Evolutionary conservation across 495 filamentous ascomycete genomes (phyloP), one percentile per base, ranked within the genome.

Genomic region (Amphirosellinia nigrospora): DNA sequence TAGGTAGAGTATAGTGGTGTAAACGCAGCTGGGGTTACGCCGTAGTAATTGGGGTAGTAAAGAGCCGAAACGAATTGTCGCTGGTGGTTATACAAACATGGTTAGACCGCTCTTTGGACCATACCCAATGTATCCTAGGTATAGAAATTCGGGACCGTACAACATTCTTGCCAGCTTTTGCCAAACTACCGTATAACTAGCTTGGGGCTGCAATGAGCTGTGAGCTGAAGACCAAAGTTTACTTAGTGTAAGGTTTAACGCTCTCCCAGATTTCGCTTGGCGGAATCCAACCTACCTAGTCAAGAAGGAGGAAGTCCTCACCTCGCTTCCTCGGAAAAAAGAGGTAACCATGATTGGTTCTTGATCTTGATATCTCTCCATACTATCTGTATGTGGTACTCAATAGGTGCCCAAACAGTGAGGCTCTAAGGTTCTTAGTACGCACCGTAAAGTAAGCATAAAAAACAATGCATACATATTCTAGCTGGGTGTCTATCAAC

Each of bases 201-300:
- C 26, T 53, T 28, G 4, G 11, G 11, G 23, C 50, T 13, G 26
- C 15, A 16, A 53, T 30, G 6, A 7, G 13, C 50, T 3, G 13
- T 53, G 23, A 28, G 13, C 10, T 13, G 48, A 26, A 23, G 23
- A 56, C 28, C 19, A 16, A 16, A 28, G 15, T 34, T 16, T 45
- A 39, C 36, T 36, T 3, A 36, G 41, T 39, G 26, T 9, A 34
- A 21, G 16, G 10, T 30, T 45, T 16, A 45, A 45, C 60, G 39
- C 7, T 38, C 11, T 45, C 60, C 60, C 60, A 21, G 60, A 63
- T 63, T 63, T 63, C 60, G 60, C 60, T 63, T 63, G 6, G 19
- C 39, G 58, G 58, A 61, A 41, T 21, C 30, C 8, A 32, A 39
- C 60, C 60, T 45, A 46, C 39, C 7, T 9, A 63, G 38, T 26